Evolutionary conservation across 352 stramenopile species (phyloP), one percentile per base, ranked within the genome.

Genomic region (Phytophthora sojae): DNA sequence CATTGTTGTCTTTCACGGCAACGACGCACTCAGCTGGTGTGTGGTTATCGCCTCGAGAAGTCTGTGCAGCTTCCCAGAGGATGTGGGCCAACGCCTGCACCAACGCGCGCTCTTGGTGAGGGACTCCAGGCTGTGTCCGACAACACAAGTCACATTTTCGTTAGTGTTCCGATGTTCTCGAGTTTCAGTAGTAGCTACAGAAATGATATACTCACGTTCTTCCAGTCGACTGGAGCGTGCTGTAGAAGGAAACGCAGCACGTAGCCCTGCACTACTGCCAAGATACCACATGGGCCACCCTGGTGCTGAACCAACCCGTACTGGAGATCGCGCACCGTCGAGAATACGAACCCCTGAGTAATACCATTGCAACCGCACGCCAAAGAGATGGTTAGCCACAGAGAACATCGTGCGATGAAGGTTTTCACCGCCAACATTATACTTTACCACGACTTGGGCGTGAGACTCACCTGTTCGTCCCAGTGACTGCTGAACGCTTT

Each of bases 291-390:
- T 3, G 97, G 97, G 3, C 97, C 97, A 35, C 97, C 97, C 69
- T 99, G 88, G 55, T 88, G 67, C 79, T 99, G 97, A 53, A 96
- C 85, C 21, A 99, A 77, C 37, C 97, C 96, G 73, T 97, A 99
- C 37, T 82, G 73, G 11, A 94, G 71, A 50, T 86, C 74, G 32
- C 37, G 50, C 4, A 76, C 71, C 4, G 81, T 71, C 1, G 81
- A 86, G 56, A 89, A 95, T 32, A 81, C 79, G 52, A 96, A 93
- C n/a, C 85, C 89, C 81, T 95, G 61, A 23, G 5, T 53, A 61
- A 47, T 45, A 54, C n/a, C 54, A 72, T 58, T 74, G 11, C 17
- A 19, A 61, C 15, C 57, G 19, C 15, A 54, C 32, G 15, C 44
- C 42, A 69, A 59, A 23, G 8, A 32, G 6, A 44, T 21, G 50